Evolutionary conservation across 2,329 filamentous ascomycete species (phyloP), one percentile per base, ranked within the genome.

Genomic region (Blastomyces parvus): DNA sequence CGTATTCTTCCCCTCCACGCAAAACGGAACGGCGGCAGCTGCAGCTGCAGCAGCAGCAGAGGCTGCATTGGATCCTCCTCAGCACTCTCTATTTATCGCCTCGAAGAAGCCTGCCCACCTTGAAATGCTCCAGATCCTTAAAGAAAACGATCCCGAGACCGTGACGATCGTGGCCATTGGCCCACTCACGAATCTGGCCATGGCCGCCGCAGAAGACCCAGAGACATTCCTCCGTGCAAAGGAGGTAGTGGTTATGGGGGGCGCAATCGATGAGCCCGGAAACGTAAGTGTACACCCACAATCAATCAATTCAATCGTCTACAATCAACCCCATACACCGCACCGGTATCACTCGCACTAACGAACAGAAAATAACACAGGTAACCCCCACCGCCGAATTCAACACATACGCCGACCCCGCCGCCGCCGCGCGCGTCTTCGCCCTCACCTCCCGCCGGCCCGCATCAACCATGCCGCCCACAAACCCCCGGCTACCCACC

Each of bases 201-300:
- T 96, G 33, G 94, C 94, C 2, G 92, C 94, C 2, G 87, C 91
- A 17, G 86, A 91, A 70, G 93, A 97, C 69, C 88, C 92, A 0
- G 90, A 93, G 75, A 88, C 91, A 0, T 97, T 99, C 75, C 81
- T 99, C 62, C 86, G 86, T 53, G 90, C 87, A 59, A 96, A 95
- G 74, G 91, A 97, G 76, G 84, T 99, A 2, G 88, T 96, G 3
- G 89, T 97, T 57, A 99, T 99, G 94, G 94, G 93, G 64, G 94
- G 94, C 64, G 87, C 90, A 30, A 84, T 99, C 62, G 82, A 89
- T 64, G 79, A 86, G 55, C 83, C 86, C 60, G 94, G 94, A 69
- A 99, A 99, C 75, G 86, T 90, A 71, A 87, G 86, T 56, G 22
- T 22, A 40, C 38, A 40, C 3, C 59, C 14, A 46, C 44, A 25